Evolutionary conservation across 1,284 basidiomycete genomes (phyloP).

Genomic region (Tetrapyrgos nigripes): DNA sequence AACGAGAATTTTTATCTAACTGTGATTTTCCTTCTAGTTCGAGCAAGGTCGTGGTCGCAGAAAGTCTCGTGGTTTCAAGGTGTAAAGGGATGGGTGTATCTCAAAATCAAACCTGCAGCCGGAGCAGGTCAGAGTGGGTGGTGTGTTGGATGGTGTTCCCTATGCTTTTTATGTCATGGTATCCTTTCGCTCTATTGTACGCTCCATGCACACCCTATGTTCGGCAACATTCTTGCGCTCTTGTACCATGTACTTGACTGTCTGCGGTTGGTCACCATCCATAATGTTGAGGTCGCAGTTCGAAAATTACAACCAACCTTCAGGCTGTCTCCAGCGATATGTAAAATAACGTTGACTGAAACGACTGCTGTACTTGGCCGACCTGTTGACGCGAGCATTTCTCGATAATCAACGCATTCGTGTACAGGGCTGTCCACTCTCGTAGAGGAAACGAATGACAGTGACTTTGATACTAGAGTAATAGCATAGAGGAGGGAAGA

Average conservation of each 20-base stretch:
- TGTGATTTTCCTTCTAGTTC: constrained; percentile 56
- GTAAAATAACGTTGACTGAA: too few species aligned
- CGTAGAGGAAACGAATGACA: too few species aligned
- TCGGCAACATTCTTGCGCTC: not conserved
- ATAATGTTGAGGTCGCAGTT: not conserved
- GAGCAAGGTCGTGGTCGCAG: constrained; percentile 92
- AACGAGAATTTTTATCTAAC: not conserved
- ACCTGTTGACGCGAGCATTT: too few species aligned
- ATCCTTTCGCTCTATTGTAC: constrained; percentile 13
- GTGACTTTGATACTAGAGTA: too few species aligned
- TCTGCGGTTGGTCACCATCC: not conserved
- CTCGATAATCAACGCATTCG: too few species aligned
- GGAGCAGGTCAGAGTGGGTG: constrained; percentile 11
- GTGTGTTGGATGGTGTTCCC: constrained; percentile 1
- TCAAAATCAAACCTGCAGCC: constrained; percentile 6
- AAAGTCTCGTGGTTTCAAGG: constrained; percentile 92
- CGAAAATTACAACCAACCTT: not conserved
- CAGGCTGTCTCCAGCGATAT: too few species aligned
- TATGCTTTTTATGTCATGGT: constrained; percentile 20
- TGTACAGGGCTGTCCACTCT: too few species aligned
- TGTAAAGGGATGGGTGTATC: constrained; percentile 52
- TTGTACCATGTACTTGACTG: not conserved
- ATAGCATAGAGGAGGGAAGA: too few species aligned
- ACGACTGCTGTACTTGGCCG: too few species aligned
- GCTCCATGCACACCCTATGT: constrained; percentile 7